Base-by-base conservation (phyloP, 371 early-diverging fungal genomes). In the Massospora cicadina region DNA sequence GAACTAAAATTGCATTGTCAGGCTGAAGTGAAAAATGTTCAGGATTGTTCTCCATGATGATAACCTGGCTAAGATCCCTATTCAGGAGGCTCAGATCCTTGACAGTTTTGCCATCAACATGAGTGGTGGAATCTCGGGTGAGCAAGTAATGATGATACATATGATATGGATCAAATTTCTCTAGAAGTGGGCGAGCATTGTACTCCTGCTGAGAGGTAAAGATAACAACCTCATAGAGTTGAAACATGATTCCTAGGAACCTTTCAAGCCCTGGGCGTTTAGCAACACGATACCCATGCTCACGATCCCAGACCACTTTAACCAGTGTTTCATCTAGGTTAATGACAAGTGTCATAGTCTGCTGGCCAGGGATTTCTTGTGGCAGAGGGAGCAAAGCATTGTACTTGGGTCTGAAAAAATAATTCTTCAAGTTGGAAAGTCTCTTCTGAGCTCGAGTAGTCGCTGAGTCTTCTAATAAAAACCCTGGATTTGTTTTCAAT, bases 211-310 rank as follows among this genome's bases (percentile, higher is more conserved):
- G 86, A 56, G 84, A 87, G 53, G 96, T 91, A 69, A 90, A 97
- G 33, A 98, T 81, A 31, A 98, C 97, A 65, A 96, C 82, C 76
- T 98, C 98, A 72, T 81, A 97, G 75, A 89, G 86, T 69, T 87
- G 85, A 60, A 85, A 79, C 72, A 96, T 74, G 74, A 93, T 89
- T 53, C 88, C 80, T 29, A 98, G 70, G 74, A 98, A 94, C 69
- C 91, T 87, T 65, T 98, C 95, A 54, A 90, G 86, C 58, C 92
- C 93, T 21, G 98, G 98, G 56, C 98, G 82, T 71, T 91, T 91
- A 29, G 93, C 93, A 62, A 86, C 86, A 61, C 93, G 83, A 96
- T 96, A 98, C 3, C 98, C 95, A 63, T 85, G 77, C 55, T 88
- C 82, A 72, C 81, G 81, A 77, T 91, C 87, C 97, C 97, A 98